These are phyloP conservation scores for Cadophora malorum DNA, from an alignment of 2,329 filamentous ascomycete species.

Conservation along the genomic window DNA sequence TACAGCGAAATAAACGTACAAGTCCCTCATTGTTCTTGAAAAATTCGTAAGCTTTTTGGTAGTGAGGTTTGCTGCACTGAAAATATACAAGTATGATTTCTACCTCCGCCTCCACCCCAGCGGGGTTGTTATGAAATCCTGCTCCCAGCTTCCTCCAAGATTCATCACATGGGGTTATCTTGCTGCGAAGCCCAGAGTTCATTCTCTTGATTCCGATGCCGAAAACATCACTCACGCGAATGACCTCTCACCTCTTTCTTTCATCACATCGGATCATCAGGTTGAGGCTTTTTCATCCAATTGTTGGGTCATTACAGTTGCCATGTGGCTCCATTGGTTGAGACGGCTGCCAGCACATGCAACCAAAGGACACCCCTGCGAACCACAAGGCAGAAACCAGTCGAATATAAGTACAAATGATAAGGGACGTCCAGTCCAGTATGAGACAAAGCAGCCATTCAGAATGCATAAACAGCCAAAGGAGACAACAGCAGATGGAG, in stretches of 20 bases:
- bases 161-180: neutral
- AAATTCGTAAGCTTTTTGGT: too few species aligned
- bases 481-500: neutral
- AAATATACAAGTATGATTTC: too few species aligned
- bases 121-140: too few species aligned
- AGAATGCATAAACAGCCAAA: neutral
- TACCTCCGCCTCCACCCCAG: too few species aligned
- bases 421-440: constrained; percentile 25
- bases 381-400: constrained; percentile 35
- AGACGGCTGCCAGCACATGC: constrained; percentile 31
- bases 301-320: constrained; percentile 7
- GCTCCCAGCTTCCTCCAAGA: neutral
- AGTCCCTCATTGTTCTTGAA: too few species aligned
- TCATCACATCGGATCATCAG: constrained; percentile 5
- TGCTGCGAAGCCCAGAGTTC: neutral
- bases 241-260: constrained; percentile 8
- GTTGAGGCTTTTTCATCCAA: constrained; percentile 5
- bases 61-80: too few species aligned
- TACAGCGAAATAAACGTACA: too few species aligned
- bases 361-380: constrained; percentile 30
- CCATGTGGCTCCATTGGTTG: constrained; percentile 27
- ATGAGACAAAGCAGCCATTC: constrained; percentile 23
- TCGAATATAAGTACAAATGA: constrained; percentile 23
- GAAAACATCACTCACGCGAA: neutral
- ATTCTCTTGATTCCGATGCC: neutral